Base-by-base conservation (phyloP, 2,329 filamentous ascomycete species). In the Hymenoscyphus salicellus region DNA sequence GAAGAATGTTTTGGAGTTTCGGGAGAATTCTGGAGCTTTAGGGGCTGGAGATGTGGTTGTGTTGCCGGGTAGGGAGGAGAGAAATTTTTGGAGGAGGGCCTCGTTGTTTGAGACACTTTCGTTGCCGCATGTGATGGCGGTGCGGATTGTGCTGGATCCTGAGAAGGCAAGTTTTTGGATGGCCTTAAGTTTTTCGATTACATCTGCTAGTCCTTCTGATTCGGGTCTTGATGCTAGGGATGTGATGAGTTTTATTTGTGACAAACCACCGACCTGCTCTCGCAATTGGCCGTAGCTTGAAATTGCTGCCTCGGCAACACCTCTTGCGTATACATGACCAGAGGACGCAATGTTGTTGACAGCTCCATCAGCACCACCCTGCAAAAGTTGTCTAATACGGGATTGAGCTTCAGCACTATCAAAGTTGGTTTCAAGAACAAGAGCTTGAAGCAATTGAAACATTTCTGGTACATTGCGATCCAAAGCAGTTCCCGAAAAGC, bases 261-360 rank as follows among this genome's bases (percentile, higher is more conserved):
- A 89, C 62, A 99, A 81, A n/a, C 95, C 95, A 60, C 87, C 86
- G n/a, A 93, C 89, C 77, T 96, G 91, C 79, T 98, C 93, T 68
- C 86, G 86, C 49, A 93, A 79, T 76, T 87, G 88, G 1, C 89
- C 89, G 65, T 87, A 85, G 17, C 85, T 83, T 1, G 90, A 91
- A 55, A 98, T 81, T 1, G 89, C 87, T 30, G 94, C 89, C 74
- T 96, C 90, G 0, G 95, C 92, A 72, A 90, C 92, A 58, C 89
- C 88, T 71, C 92, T 88, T 4, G 95, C 95, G 76, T 89, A 99
- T 0, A 88, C 85, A 75, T 99, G 94, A 0, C 95, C 95, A 17
- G 91, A 91, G 38, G 92, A 93, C 3, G 95, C 94, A 72, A 99
- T 93, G 55, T 91, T 89, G 74, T 97, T 96, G 61, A 98, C 86